Evolutionary conservation across 352 stramenopile species (phyloP).

Genomic region (Paralagenidium karlingii): DNA sequence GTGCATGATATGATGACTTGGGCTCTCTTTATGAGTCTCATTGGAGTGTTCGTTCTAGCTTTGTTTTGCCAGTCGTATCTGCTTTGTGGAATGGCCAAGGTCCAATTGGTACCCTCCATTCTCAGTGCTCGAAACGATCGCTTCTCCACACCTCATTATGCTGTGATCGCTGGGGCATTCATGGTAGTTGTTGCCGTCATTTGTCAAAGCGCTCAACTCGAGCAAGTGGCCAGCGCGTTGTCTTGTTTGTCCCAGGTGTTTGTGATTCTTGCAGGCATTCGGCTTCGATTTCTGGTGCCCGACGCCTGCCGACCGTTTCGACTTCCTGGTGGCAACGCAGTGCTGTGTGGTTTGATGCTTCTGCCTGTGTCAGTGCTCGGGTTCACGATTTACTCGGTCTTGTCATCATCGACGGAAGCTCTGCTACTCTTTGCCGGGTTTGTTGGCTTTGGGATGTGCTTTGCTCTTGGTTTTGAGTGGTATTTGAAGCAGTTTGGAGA

Average conservation of each 20-base stretch:
- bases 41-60: conserved; percentile 85
- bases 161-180: conserved; percentile 33
- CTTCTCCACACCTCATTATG: conserved; percentile 21
- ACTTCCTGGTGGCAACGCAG: conserved; percentile 23
- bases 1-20: conserved; percentile 77
- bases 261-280: conserved; percentile 84
- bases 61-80: conserved; percentile 84
- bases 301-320: conserved; percentile 57
- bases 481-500: no score
- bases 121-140: conserved; percentile 37
- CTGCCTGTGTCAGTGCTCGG: conserved; percentile 23
- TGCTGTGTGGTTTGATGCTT: conserved; percentile 19
- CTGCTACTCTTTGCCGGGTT: no score
- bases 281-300: conserved; percentile 58
- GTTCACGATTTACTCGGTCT: conserved; percentile 9
- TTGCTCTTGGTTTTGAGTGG: no score
- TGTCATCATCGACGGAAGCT: no score
- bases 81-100: conserved; percentile 66
- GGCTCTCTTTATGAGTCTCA: no score
- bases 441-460: no score
- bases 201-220: no score
- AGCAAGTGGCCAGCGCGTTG: conserved; percentile 89
- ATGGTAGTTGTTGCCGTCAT: conserved; percentile 71
- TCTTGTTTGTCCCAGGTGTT: conserved; percentile 76
- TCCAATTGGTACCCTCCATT: conserved; percentile 63